Conservation (phyloP, 805 yeast genomes). For the Candida ortonii region DNA sequence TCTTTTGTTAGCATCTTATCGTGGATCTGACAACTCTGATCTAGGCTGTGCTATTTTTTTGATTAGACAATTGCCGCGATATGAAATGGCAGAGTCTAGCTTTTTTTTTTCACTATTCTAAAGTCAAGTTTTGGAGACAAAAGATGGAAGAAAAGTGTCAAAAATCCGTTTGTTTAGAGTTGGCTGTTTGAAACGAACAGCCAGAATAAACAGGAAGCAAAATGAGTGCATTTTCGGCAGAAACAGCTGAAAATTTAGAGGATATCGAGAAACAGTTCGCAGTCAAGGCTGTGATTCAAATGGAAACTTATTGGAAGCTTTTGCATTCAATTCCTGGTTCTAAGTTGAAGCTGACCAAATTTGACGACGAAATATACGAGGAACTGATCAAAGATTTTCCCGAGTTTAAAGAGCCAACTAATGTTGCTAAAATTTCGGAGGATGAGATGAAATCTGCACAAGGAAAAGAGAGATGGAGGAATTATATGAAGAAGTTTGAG, state of each 20-base stretch:
- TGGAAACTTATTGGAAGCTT: slow-evolving; percentile 89
- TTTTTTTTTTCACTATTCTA: too few species aligned
- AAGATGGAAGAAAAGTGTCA: slow-evolving; percentile 1
- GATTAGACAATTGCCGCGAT: too few species aligned
- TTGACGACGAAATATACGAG: slow-evolving; percentile 67
- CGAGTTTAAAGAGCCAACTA: slow-evolving; percentile 67
- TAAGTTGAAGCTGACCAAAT: slow-evolving; percentile 65
- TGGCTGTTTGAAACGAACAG: background rate
- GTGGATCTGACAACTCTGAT: too few species aligned
- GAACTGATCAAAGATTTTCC: slow-evolving; percentile 73
- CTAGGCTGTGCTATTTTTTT: too few species aligned
- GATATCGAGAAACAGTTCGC: slow-evolving; percentile 97
- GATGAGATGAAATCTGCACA: slow-evolving; percentile 73
- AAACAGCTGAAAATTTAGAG: slow-evolving; percentile 89
- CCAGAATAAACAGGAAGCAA: background rate
- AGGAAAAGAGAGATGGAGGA: slow-evolving; percentile 92
- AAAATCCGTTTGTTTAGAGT: background rate
- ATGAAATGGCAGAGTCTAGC: too few species aligned
- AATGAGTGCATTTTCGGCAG: slow-evolving; percentile 47
- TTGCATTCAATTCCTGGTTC: slow-evolving; percentile 76
- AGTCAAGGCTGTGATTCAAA: slow-evolving; percentile 93
- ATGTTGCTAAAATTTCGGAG: slow-evolving; percentile 61
- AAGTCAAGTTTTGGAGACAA: too few species aligned
- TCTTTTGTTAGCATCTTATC: too few species aligned
- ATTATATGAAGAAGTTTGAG: slow-evolving; percentile 78